Conservation (phyloP, 1,139 yeast species). For the Candida tropicalis region DNA sequence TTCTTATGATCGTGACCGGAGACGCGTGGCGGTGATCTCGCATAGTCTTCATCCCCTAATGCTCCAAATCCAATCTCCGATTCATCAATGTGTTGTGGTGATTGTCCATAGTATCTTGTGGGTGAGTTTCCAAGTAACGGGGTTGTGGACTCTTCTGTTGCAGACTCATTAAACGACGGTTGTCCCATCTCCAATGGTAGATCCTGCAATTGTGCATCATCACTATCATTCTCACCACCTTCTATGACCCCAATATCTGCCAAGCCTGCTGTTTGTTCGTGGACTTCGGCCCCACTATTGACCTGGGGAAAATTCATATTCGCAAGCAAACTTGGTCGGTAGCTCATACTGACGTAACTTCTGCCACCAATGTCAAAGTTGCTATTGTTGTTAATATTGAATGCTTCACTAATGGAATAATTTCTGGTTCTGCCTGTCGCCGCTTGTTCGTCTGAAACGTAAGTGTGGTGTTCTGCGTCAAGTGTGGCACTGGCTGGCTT, state of each 20-base stretch:
- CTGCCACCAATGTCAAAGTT: constrained; percentile 39
- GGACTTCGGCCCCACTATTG: constrained; percentile 52
- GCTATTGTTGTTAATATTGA: constrained; percentile 24
- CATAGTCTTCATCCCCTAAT: neutral
- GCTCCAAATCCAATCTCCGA: constrained; percentile 7
- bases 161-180: neutral
- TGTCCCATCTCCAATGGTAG: neutral
- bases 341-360: constrained; percentile 41
- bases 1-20: neutral
- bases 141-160: constrained; percentile 15
- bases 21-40: constrained; percentile 1
- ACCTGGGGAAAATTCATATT: constrained; percentile 38
- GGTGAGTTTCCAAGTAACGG: constrained; percentile 11
- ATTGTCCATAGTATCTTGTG: neutral
- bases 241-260: constrained; percentile 63
- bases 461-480: neutral
- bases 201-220: constrained; percentile 3
- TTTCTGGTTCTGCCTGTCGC: constrained; percentile 18
- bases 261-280: constrained; percentile 65
- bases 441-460: neutral
- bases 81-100: constrained; percentile 4
- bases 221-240: constrained; percentile 12
- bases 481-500: neutral
- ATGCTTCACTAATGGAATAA: constrained; percentile 30
- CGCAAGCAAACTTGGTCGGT: constrained; percentile 20